These are phyloP conservation scores for Aspergillus uvarum DNA, from an alignment of 2,329 filamentous ascomycete genomes.

Conservation along the genomic window DNA sequence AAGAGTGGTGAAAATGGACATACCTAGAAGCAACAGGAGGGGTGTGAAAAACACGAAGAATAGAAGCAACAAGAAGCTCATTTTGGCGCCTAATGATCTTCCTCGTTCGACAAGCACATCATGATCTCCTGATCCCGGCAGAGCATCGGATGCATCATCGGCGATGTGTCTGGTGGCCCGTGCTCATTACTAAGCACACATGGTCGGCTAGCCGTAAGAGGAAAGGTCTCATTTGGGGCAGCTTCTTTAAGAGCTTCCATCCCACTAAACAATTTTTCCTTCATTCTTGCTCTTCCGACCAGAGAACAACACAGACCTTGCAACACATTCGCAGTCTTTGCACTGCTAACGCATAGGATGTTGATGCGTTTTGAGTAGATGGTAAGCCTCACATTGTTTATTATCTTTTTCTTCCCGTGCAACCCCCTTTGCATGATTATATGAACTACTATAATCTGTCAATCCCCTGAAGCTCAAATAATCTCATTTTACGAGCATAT, in stretches of 20 bases:
- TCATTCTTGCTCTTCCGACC: slow-evolving; percentile 2
- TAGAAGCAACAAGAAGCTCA: slow-evolving; percentile 38
- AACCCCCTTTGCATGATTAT: slow-evolving; percentile 60
- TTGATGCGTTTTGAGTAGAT: slow-evolving; percentile 23
- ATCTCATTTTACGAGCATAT: slow-evolving; percentile 40
- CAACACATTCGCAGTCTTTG: slow-evolving; percentile 20
- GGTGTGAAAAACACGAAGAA: slow-evolving; percentile 41
- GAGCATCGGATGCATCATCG: not conserved
- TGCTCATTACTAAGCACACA: not conserved
- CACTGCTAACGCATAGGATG: not conserved
- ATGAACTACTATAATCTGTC: slow-evolving; percentile 68
- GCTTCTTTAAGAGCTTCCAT: slow-evolving; percentile 18
- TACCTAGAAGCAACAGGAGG: slow-evolving; percentile 35
- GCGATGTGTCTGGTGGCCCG: not conserved
- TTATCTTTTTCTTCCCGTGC: not conserved
- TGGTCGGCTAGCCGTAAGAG: slow-evolving; percentile 6
- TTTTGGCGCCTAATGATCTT: slow-evolving; percentile 10
- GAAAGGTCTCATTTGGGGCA: slow-evolving; percentile 14
- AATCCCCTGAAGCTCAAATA: slow-evolving; percentile 69
- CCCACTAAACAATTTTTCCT: slow-evolving; percentile 8
- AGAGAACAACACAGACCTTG: slow-evolving; percentile 26
- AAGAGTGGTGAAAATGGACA: slow-evolving; percentile 4
- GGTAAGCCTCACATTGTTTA: slow-evolving; percentile 25
- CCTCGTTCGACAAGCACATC: not conserved
- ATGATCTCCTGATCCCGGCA: too few species aligned